phyloP scores from a whole-genome alignment of 352 stramenopile genomes.

The Blastocystis sp. region DNA sequence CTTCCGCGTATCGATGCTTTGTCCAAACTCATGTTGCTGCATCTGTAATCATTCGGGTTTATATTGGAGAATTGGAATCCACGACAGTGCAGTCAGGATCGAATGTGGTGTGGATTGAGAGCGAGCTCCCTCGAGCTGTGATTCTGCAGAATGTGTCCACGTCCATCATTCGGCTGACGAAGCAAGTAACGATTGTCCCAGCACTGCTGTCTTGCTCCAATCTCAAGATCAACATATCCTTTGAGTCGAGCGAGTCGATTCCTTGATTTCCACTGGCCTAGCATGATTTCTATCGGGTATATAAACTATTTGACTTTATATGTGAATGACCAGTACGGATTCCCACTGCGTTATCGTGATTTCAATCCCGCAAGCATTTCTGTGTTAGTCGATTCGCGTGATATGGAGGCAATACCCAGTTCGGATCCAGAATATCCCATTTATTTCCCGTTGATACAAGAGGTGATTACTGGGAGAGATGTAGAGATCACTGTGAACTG shows the following conservation, averaged over 20 bases:
- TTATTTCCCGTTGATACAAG: background rate
- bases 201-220: background rate
- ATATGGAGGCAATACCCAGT: background rate
- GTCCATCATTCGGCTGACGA: background rate
- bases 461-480: too few relatives aligned
- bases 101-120: background rate
- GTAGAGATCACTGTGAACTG: too few relatives aligned
- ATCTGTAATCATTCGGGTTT: background rate
- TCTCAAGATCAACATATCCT: background rate
- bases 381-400: background rate
- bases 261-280: background rate
- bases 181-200: background rate
- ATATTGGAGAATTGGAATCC: background rate
- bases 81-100: background rate
- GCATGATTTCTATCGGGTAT: background rate
- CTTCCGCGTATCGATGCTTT: background rate
- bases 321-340: background rate
- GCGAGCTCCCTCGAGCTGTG: background rate
- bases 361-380: background rate
- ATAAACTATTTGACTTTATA: background rate
- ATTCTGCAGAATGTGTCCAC: background rate
- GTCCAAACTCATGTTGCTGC: background rate
- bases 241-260: background rate
- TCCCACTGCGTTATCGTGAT: background rate
- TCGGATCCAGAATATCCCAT: background rate